Conservation (phyloP, 1,284 basidiomycete genomes). For the Boletus sp. region DNA sequence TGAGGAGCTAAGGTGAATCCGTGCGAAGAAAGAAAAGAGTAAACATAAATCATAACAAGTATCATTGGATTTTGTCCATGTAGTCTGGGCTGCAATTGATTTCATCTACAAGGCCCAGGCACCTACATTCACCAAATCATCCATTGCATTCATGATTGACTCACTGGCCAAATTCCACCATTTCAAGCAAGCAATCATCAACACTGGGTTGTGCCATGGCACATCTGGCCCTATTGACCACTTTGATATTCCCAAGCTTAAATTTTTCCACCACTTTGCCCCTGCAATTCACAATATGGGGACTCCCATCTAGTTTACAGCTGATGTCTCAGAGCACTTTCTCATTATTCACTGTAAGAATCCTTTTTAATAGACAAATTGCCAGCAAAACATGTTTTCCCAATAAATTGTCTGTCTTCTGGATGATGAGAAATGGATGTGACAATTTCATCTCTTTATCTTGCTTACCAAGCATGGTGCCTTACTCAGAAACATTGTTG, state of each 20-base stretch:
- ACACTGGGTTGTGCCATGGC: neutral
- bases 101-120: neutral
- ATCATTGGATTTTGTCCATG: neutral
- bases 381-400: neutral
- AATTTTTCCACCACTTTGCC: neutral
- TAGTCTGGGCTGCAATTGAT: neutral
- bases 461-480: neutral
- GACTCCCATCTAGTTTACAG: neutral
- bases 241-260: neutral
- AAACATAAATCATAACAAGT: constrained; percentile 4
- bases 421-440: constrained; percentile 9
- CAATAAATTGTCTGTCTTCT: neutral
- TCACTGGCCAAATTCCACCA: neutral
- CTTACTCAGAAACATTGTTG: constrained; percentile 9
- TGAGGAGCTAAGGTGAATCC: no score
- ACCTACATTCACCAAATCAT: neutral
- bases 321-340: neutral
- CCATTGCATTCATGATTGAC: neutral
- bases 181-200: neutral
- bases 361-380: neutral
- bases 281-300: neutral
- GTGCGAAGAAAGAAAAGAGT: no score
- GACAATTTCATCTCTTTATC: constrained; percentile 4
- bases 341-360: constrained; percentile 5
- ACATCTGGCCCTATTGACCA: neutral